Conservation (phyloP, 768 basidiomycete species). For the Hypsizygus marmoreus region DNA sequence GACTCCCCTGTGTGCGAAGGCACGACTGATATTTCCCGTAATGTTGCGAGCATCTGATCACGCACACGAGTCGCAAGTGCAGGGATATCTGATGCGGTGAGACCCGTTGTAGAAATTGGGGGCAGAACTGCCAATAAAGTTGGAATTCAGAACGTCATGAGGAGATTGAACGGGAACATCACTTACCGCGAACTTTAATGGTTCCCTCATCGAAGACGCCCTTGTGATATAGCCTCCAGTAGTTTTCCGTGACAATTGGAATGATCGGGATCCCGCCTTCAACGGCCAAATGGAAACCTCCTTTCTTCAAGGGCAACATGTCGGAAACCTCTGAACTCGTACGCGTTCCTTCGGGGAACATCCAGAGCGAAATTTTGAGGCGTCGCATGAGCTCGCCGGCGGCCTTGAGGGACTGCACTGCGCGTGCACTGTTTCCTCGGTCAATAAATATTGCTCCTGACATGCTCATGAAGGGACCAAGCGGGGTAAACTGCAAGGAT, state of each 20-base stretch:
- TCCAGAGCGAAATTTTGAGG: constrained; percentile 76
- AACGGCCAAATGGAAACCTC: constrained; percentile 95
- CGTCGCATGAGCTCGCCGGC: constrained; percentile 81
- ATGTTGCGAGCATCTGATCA: constrained; percentile 74
- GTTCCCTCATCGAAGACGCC: constrained; percentile 75
- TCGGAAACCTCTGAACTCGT: constrained; percentile 64
- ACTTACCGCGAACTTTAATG: constrained; percentile 80
- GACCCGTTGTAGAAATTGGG: constrained; percentile 74
- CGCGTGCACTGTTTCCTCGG: constrained; percentile 74
- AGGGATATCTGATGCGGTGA: constrained; percentile 70
- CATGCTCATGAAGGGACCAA: constrained; percentile 90
- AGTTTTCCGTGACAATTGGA: constrained; percentile 93
- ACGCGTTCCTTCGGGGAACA: constrained; percentile 97
- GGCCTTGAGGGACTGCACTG: constrained; percentile 71
- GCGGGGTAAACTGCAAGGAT: constrained; percentile 80
- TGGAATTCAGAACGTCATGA: constrained; percentile 1
- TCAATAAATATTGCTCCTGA: constrained; percentile 92
- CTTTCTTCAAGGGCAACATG: constrained; percentile 93
- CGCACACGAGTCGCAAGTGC: constrained; percentile 68
- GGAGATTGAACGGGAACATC: neutral
- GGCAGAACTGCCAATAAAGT: constrained; percentile 74
- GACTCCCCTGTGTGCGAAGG: constrained; percentile 25
- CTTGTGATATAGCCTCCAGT: constrained; percentile 81
- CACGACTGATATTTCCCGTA: constrained; percentile 75
- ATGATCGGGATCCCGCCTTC: constrained; percentile 89